Base-by-base conservation (phyloP, 305 asterid species). In the Fraxinus angustifolia region DNA sequence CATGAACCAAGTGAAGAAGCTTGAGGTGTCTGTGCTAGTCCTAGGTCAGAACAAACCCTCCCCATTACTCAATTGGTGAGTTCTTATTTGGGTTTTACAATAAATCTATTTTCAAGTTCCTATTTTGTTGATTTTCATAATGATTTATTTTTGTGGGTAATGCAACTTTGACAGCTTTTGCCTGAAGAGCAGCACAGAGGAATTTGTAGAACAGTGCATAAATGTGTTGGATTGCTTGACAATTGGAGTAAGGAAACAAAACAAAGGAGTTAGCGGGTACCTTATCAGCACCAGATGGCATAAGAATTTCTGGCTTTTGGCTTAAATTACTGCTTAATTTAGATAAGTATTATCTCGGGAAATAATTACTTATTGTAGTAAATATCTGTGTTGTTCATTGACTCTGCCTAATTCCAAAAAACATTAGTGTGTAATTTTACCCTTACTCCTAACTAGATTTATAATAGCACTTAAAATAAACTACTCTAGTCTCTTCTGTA, bases 281-380 rank as follows among this genome's bases (percentile, higher is more conserved):
- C 98, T 94, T 58, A 90, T 94, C 87, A 94, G 94, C 94, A 94
- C 96, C 67, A 89, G 94, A 87, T 92, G 98, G 98, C 98, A 94
- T 82, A 94, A 88, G 84, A 94, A 94, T 78, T 94, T 94, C 92
- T 94, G 98, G 98, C 98, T 94, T 75, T 82, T 94, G 83, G 98
- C 97, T 81, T 94, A 88, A 73, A 50, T 77, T 75, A 23, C 16
- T 30, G 30, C 16, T 75, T 31, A 19, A 2, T 78, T 8, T 75
- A 78, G 33, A 23, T 60, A n/a, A 67, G 34, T 71, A 28, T 21
- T 30, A 62, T 50, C 21, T 79, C n/a, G 53, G 58, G 26, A 10
- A 68, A 38, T 38, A 38, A 38, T 38, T 38, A 38, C 45, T 38
- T 38, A 48, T 67, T 84, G 87, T 86, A 84, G 75, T 48, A 77